These are phyloP conservation scores for Acidomyces sp. DNA, from an alignment of 495 filamentous ascomycete species.

Conservation along the genomic window DNA sequence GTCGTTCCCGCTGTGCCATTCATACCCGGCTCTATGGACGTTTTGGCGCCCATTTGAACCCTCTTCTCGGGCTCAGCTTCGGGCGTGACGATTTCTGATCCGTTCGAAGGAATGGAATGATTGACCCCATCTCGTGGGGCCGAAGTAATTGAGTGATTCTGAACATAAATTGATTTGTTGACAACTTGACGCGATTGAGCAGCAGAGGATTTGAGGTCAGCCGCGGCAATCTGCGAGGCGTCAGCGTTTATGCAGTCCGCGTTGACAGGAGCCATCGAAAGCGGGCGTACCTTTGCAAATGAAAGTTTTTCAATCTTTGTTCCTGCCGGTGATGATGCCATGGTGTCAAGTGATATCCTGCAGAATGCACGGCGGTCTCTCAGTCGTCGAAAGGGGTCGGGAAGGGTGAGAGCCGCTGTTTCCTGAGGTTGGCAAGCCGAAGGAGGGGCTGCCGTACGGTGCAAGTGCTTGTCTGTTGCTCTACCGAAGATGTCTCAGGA, in stretches of 20 bases:
- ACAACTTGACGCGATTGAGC: neutral
- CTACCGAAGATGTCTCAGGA: constrained; percentile 27
- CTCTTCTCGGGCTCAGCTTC: neutral
- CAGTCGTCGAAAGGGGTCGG: constrained; percentile 5
- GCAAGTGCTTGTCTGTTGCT: constrained; percentile 8
- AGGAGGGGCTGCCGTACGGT: constrained; percentile 15
- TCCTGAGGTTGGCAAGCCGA: constrained; percentile 16
- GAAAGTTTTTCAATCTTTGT: constrained; percentile 27
- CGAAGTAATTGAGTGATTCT: constrained; percentile 6
- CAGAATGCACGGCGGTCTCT: neutral
- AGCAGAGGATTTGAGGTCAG: constrained; percentile 10
- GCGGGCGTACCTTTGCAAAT: constrained; percentile 43
- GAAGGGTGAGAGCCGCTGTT: constrained; percentile 17
- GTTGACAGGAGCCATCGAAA: neutral
- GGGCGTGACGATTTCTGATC: neutral
- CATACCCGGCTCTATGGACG: constrained; percentile 5
- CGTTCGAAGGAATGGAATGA: constrained; percentile 1
- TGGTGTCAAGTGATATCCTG: constrained; percentile 3
- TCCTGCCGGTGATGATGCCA: constrained; percentile 5
- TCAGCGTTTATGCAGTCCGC: neutral
- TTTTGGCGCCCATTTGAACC: neutral
- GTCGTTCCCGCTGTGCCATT: neutral
- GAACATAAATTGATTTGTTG: neutral
- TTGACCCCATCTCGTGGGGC: constrained; percentile 5
- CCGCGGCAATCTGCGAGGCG: constrained; percentile 10